A percentile compares a stretch with the other conserved stretches of the same genome.
Evolutionary conservation across 208 protist species (phyloP).

Genomic region (Crithidia bombi): DNA sequence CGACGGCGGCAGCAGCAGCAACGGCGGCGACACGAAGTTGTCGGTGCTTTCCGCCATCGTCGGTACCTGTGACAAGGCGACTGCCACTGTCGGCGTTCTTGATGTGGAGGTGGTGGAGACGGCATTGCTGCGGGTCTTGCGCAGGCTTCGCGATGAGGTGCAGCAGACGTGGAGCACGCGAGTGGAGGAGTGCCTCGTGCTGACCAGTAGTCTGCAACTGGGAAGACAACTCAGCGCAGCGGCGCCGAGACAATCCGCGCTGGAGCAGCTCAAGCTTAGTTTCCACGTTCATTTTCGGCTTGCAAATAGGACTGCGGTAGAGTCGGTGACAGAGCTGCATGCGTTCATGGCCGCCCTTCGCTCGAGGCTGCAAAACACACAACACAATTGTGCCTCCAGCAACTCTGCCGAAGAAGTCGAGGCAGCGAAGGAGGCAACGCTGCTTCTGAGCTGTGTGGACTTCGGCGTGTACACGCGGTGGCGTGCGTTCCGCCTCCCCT

Average conservation of each 20-base stretch:
- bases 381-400: slow-evolving; percentile 1
- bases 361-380: slow-evolving; percentile 29
- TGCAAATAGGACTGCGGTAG: slow-evolving; percentile 37
- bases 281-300: slow-evolving; percentile 88
- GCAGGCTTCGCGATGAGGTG: slow-evolving; percentile 43
- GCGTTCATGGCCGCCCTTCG: slow-evolving; percentile 54
- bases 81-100: not conserved
- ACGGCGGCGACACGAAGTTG: slow-evolving; percentile 4
- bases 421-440: not conserved
- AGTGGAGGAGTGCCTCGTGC: slow-evolving; percentile 59
- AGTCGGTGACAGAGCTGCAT: slow-evolving; percentile 65
- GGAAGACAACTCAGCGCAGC: not conserved
- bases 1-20: no score
- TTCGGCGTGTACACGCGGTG: slow-evolving; percentile 88
- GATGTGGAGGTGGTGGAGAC: slow-evolving; percentile 38
- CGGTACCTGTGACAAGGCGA: not conserved
- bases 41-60: not conserved
- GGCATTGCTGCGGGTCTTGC: slow-evolving; percentile 44
- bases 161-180: slow-evolving; percentile 37
- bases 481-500: slow-evolving; percentile 86
- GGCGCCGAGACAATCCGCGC: not conserved
- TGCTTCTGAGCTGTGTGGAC: slow-evolving; percentile 66
- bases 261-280: slow-evolving; percentile 66
- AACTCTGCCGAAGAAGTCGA: not conserved
- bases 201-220: slow-evolving; percentile 68